These are phyloP conservation scores for Pseudotsuga menziesii DNA, from an alignment of 75 land plant genomes.

Conservation along the genomic window DNA sequence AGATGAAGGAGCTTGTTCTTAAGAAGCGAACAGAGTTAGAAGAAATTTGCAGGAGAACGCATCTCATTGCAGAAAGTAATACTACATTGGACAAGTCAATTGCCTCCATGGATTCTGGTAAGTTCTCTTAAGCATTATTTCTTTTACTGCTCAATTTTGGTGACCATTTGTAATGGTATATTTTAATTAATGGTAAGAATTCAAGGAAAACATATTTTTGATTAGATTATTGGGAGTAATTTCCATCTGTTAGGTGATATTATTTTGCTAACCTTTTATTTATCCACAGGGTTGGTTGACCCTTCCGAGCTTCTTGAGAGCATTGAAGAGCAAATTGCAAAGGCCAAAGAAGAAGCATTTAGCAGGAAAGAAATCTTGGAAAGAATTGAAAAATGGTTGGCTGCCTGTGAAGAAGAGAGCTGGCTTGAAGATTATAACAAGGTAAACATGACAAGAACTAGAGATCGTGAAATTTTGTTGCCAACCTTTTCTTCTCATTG, in stretches of 20 bases:
- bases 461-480: not conserved
- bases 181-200: not conserved
- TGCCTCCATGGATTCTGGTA: slow-evolving; percentile 69
- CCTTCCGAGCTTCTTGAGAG: slow-evolving; percentile 57
- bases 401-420: slow-evolving; percentile 79
- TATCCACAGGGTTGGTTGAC: slow-evolving; percentile 56
- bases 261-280: not conserved
- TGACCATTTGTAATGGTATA: no score
- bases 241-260: not conserved
- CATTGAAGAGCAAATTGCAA: slow-evolving; percentile 62
- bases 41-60: slow-evolving; percentile 53
- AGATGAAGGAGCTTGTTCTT: slow-evolving; percentile 75
- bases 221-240: not conserved
- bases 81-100: slow-evolving; percentile 25
- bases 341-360: slow-evolving; percentile 73
- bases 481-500: no score
- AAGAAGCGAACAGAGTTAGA: slow-evolving; percentile 62
- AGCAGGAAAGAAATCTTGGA: slow-evolving; percentile 90
- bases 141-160: not conserved
- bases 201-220: not conserved
- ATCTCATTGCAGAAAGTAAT: slow-evolving; percentile 37
- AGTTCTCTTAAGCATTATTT: not conserved
- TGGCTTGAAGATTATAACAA: slow-evolving; percentile 96
- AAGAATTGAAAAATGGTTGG: slow-evolving; percentile 81
- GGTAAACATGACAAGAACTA: slow-evolving; percentile 21